A percentile compares a stretch with the other conserved stretches of the same genome.
Conservation (phyloP, 257 asterid species). For the Agastache rugosa region DNA sequence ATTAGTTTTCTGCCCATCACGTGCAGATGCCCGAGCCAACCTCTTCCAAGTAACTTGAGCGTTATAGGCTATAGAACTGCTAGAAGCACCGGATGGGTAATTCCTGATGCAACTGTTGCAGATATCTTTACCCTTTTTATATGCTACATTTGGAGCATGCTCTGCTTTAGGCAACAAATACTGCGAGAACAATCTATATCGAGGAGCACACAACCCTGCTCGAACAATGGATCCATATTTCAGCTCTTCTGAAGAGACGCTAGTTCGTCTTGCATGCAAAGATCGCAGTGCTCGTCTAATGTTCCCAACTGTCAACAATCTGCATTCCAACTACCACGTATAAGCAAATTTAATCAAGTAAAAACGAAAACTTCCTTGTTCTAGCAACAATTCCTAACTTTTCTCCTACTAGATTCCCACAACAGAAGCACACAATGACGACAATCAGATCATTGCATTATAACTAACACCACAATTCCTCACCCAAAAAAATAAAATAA, state of each 20-base stretch:
- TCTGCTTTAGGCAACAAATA: conserved; percentile 38
- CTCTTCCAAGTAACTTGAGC: conserved; percentile 72
- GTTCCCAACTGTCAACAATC: conserved; percentile 52
- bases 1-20: conserved; percentile 39
- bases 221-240: conserved; percentile 45
- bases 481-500: not conserved
- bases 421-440: not conserved
- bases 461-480: not conserved
- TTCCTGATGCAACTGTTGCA: conserved; percentile 38
- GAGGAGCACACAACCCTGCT: conserved; percentile 49
- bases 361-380: not conserved
- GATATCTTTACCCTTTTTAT: conserved; percentile 43
- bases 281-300: conserved; percentile 43
- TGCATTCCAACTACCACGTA: conserved; percentile 39
- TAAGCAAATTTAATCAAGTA: conserved; percentile 23
- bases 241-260: conserved; percentile 34
- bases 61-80: conserved; percentile 47
- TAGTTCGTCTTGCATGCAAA: conserved; percentile 31
- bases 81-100: conserved; percentile 45
- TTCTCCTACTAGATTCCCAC: conserved; percentile 5
- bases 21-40: conserved; percentile 42
- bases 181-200: conserved; percentile 46
- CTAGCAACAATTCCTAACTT: conserved; percentile 20
- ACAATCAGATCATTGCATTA: not conserved
- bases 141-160: conserved; percentile 44